Conservation (phyloP, 1,284 basidiomycete species). For the Neolentinus lepideus region DNA sequence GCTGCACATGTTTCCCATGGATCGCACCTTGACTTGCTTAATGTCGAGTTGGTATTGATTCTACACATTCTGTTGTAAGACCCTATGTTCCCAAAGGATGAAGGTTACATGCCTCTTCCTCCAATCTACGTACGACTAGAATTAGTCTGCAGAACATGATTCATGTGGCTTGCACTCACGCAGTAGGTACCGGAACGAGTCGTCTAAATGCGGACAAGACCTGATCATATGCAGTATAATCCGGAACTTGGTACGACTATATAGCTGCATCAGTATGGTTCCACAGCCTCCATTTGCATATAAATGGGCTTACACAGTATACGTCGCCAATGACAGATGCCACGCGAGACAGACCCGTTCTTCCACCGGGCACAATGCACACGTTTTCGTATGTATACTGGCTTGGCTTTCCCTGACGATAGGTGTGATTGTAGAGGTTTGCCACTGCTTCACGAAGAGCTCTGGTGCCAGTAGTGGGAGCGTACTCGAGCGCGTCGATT, state of each 20-base stretch:
- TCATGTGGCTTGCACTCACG: slow-evolving; percentile 34
- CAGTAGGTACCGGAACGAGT: slow-evolving; percentile 85
- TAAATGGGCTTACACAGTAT: slow-evolving; percentile 46
- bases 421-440: slow-evolving; percentile 82
- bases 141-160: no score
- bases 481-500: slow-evolving; percentile 83
- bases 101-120: background rate
- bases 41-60: slow-evolving; percentile 70
- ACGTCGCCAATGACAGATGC: slow-evolving; percentile 87
- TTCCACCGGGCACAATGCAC: slow-evolving; percentile 88
- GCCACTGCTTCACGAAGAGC: slow-evolving; percentile 69
- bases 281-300: background rate
- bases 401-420: slow-evolving; percentile 71
- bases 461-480: slow-evolving; percentile 89
- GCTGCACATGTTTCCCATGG: background rate
- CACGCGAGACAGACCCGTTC: slow-evolving; percentile 84
- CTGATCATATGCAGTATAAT: slow-evolving; percentile 85
- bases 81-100: slow-evolving; percentile 1
- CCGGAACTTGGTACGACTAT: slow-evolving; percentile 81
- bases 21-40: slow-evolving; percentile 53
- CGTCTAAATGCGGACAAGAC: slow-evolving; percentile 84
- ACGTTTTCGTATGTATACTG: slow-evolving; percentile 90
- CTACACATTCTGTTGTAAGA: slow-evolving; percentile 18
- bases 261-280: slow-evolving; percentile 11
- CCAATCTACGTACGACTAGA: background rate